Evolutionary conservation across 2,329 filamentous ascomycete genomes (phyloP), one percentile per base, ranked within the genome.

Genomic region (Neofusicoccum umdonicola): DNA sequence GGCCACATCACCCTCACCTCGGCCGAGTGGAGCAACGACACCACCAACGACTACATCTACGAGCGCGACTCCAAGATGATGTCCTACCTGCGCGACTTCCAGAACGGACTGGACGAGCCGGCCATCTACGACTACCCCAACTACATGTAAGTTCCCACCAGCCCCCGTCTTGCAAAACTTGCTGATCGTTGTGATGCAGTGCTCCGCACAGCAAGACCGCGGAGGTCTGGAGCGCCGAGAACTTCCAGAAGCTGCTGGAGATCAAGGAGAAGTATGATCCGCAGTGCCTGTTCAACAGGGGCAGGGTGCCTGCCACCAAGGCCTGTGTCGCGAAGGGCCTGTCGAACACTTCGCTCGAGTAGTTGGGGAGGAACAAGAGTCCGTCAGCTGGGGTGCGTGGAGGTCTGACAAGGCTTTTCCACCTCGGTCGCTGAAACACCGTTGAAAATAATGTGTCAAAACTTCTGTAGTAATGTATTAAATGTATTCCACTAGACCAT

Each of bases 201-300:
- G 60, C 60, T 9, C 60, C 48, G 37, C 37, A 63, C 22, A 52
- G 47, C 60, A 63, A 52, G 60, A 51, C 60, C 35, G 47, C 22
- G 3, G 60, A 63, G 48, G 17, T 63, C 4, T 63, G 60, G 60
- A 48, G 60, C 4, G 48, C 27, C 19, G 37, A 63, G 37, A 63
- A 54, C 60, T 63, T 52, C 27, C 17, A 54, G 47, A 54, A 8
- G 47, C 39, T 63, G 37, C 22, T 63, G 5, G 39, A 42, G 3
- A 63, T 63, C 39, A 63, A 63, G 60, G 60, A 37, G 35, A 63
- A 63, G 19, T 63, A 63, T 37, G 60, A 63, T 7, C 60, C 60
- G 2, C 35, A 63, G 37, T 63, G 60, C 17, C 22, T 63, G 60
- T 42, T 63, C 4, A 63, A 45, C 27, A 51, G 60, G 27, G 60